phyloP scores from a whole-genome alignment of 208 protist genomes.

The Herpetomonas tarakana region DNA sequence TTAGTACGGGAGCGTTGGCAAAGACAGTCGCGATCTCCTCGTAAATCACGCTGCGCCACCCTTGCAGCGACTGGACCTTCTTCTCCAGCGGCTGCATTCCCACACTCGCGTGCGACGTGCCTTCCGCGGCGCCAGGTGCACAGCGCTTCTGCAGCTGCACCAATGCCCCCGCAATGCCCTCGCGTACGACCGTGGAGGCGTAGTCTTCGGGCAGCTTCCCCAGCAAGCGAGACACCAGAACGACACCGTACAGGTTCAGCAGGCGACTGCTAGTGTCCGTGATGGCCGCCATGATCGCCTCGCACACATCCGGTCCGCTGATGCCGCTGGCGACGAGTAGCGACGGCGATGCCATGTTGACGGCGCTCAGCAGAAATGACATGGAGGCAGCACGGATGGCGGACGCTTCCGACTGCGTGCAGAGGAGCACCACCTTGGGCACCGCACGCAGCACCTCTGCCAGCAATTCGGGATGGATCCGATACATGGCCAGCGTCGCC shows the following conservation, averaged over 20 bases:
- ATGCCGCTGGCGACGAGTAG: constrained; percentile 35
- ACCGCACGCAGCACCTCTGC: constrained; percentile 45
- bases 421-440: constrained; percentile 52
- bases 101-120: neutral
- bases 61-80: neutral
- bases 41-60: constrained; percentile 1
- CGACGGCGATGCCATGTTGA: constrained; percentile 40
- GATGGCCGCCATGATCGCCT: constrained; percentile 57
- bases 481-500: constrained; percentile 38
- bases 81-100: neutral
- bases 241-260: constrained; percentile 52
- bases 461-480: constrained; percentile 42
- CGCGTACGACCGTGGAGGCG: constrained; percentile 66
- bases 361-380: constrained; percentile 55
- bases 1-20: constrained; percentile 7
- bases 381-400: constrained; percentile 36
- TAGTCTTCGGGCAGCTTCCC: constrained; percentile 67
- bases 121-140: too few relatives aligned
- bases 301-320: constrained; percentile 32
- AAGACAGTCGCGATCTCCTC: neutral
- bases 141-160: constrained; percentile 22
- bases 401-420: constrained; percentile 53
- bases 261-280: constrained; percentile 33
- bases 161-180: constrained; percentile 71
- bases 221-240: constrained; percentile 53